Base-by-base conservation (phyloP, 1,139 yeast genomes). In the Yamadazyma atlantica region DNA sequence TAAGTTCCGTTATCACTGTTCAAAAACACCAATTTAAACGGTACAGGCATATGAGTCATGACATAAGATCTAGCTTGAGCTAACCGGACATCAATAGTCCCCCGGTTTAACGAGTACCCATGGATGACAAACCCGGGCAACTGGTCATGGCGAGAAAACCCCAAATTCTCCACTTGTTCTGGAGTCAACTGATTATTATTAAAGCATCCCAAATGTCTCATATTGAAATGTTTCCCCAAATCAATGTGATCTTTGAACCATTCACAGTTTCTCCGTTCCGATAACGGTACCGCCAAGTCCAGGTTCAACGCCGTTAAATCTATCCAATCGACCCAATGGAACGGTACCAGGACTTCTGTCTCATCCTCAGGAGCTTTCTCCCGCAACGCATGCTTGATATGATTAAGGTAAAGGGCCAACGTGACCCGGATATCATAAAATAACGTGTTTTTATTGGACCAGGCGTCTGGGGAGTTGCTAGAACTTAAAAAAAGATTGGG, bases 381-480 rank as follows among this genome's bases (percentile, higher is more conserved):
- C n/a, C 18, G 12, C 3, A 44, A 21, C 23, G 45, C 35, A 22
- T 43, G 26, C 32, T 49, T 53, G 13, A 68, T 51, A 39, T 62
- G 51, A 37, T 57, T 53, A 28, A 68, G 33, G 43, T 66, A 69
- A 5, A 65, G 61, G 0, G 73, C 43, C 29, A 62, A 48, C 1
- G 76, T 66, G 39, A 69, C 50, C 38, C 75, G 52, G 9, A 73
- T 72, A 43, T 70, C 75, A 39, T 55, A 66, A 28, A 44, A 53
- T 29, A 66, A 53, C 8, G 46, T 43, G 32, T 54, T 48, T 34
- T 45, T 48, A 37, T 54, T 54, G 18, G 34, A 35, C 56, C 57
- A 54, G 7, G 55, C 48, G 23, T 41, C 36, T 5, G 27, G 24
- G 23, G 46, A 44, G 8, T 29, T 33, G 5, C 48, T 42, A 14